Percentiles rank a stretch among this genome's conserved stretches.
These are phyloP conservation scores for Neurospora sp. DNA, from an alignment of 495 filamentous ascomycete species.

Conservation along the genomic window DNA sequence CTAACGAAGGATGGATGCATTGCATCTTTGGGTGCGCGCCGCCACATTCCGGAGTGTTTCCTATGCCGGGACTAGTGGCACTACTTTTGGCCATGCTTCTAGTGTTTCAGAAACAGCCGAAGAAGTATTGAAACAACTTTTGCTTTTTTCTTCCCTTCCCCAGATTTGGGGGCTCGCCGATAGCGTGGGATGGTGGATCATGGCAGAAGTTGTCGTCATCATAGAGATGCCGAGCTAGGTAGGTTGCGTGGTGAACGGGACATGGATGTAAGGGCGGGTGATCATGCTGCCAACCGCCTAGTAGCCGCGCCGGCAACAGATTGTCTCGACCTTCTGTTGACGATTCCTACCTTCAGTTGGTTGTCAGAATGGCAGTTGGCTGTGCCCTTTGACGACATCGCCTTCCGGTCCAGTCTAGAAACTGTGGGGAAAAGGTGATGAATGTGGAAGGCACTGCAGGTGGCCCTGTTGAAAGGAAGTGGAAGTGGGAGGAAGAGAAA, in stretches of 20 bases:
- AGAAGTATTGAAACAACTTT: neutral
- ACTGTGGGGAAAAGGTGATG: neutral
- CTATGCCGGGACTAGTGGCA: neutral
- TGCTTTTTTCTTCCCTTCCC: neutral
- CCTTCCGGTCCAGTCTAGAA: neutral
- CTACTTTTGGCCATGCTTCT: neutral
- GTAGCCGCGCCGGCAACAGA: neutral
- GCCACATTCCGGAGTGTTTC: neutral
- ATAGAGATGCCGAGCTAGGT: neutral
- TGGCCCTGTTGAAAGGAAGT: neutral
- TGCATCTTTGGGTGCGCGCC: neutral
- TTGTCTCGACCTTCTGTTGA: neutral
- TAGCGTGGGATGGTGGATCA: neutral
- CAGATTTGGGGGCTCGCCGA: neutral
- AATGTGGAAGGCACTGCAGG: neutral
- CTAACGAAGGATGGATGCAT: neutral
- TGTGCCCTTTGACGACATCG: neutral
- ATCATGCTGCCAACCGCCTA: neutral
- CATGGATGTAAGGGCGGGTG: neutral
- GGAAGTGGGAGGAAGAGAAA: neutral
- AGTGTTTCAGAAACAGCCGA: neutral
- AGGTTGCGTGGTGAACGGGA: neutral
- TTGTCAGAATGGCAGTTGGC: neutral
- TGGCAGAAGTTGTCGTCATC: neutral
- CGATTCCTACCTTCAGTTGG: neutral